Percentiles rank a stretch among this genome's conserved stretches.
phyloP scores from a whole-genome alignment of 331 rosid genomes.

The Stylosanthes scabra region DNA sequence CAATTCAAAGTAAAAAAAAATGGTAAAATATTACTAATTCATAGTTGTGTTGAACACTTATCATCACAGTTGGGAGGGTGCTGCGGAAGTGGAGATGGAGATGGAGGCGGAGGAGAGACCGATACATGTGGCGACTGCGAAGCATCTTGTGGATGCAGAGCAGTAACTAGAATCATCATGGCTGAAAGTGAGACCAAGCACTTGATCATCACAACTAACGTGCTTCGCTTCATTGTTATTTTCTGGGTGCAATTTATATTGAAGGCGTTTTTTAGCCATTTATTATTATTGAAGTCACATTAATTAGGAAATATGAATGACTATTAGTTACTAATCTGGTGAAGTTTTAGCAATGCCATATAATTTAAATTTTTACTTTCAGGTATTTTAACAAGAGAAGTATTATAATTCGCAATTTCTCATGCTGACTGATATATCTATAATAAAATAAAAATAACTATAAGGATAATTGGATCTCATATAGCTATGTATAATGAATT shows the following conservation, averaged over 20 bases:
- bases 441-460: too few species aligned
- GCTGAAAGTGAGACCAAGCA: conserved; percentile 1
- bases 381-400: not conserved
- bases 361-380: not conserved
- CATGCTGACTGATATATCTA: too few species aligned
- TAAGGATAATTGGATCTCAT: too few species aligned
- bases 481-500: too few species aligned
- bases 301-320: not conserved
- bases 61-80: not conserved
- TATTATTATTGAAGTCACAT: not conserved
- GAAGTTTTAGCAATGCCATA: not conserved
- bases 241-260: conserved; percentile 7
- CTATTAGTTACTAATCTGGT: not conserved
- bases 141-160: conserved; percentile 12
- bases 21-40: not conserved
- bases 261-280: not conserved
- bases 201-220: not conserved
- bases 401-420: too few species aligned
- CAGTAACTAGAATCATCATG: not conserved
- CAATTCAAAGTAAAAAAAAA: not conserved
- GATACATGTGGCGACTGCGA: not conserved
- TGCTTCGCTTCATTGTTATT: conserved; percentile 6
- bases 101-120: not conserved
- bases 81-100: not conserved
- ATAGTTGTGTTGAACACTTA: not conserved